Percentiles rank a stretch among this genome's conserved stretches.
phyloP scores from a whole-genome alignment of 441 rosid species.

The Iberis amara region DNA sequence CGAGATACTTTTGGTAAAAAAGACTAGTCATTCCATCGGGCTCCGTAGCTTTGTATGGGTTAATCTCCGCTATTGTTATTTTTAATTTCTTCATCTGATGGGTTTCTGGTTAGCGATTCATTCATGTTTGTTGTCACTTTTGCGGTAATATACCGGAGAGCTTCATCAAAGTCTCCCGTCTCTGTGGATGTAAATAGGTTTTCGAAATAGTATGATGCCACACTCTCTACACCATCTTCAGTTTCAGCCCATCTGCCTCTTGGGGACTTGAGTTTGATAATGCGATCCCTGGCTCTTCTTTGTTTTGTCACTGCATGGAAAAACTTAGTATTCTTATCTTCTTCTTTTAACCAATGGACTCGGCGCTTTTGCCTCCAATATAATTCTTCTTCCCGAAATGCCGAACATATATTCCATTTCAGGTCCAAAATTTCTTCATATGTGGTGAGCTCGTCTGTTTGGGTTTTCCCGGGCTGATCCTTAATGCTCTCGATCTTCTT shows the following conservation, averaged over 20 bases:
- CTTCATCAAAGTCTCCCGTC: background rate
- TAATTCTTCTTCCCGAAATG: background rate
- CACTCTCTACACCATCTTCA: background rate
- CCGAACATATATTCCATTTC: too few relatives aligned
- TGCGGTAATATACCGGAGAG: background rate
- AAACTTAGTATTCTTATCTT: too few relatives aligned
- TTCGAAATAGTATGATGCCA: background rate
- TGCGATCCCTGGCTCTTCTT: background rate
- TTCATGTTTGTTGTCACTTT: too few relatives aligned
- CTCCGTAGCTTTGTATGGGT: background rate
- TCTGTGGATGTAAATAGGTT: background rate
- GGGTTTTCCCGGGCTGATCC: background rate
- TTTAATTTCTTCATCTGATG: background rate
- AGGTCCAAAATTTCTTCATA: background rate
- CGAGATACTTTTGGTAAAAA: background rate
- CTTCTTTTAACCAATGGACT: too few relatives aligned
- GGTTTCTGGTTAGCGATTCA: background rate
- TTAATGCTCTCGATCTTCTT: too few relatives aligned
- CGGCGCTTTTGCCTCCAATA: background rate
- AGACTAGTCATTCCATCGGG: background rate
- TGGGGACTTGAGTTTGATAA: background rate
- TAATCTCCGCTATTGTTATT: background rate
- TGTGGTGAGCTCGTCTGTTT: background rate
- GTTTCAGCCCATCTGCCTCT: background rate
- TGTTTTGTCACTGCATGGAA: background rate